Evolutionary conservation across 805 yeast species (phyloP).

Genomic region (Ogataea degrootiae): DNA sequence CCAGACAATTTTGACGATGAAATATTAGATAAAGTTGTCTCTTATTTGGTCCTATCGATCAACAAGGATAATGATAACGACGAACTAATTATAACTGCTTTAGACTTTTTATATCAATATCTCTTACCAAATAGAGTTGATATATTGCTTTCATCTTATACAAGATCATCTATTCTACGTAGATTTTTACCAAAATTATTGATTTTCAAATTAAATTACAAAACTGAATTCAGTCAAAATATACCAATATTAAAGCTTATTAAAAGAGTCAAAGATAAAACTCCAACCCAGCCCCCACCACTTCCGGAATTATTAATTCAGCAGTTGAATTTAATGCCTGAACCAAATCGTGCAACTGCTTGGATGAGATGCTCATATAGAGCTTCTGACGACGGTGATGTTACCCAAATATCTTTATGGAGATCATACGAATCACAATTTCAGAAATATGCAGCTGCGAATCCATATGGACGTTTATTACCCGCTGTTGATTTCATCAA

Average conservation of each 20-base stretch:
- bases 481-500: conserved; percentile 97
- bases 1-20: conserved; percentile 43
- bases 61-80: conserved; percentile 42
- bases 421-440: conserved; percentile 89
- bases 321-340: conserved; percentile 62
- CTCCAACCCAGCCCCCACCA: conserved; percentile 55
- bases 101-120: conserved; percentile 82
- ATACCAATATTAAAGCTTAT: conserved; percentile 38
- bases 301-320: conserved; percentile 46
- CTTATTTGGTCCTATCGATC: conserved; percentile 47
- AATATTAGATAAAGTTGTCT: conserved; percentile 49
- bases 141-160: conserved; percentile 42
- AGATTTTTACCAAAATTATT: conserved; percentile 61
- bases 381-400: conserved; percentile 73
- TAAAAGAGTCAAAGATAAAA: conserved; percentile 55
- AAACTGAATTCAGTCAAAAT: conserved; percentile 31
- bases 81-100: conserved; percentile 66
- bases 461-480: conserved; percentile 46
- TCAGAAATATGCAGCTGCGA: conserved; percentile 51
- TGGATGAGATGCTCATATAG: conserved; percentile 94
- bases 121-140: conserved; percentile 58
- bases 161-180: conserved; percentile 47
- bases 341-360: conserved; percentile 86
- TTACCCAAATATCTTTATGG: conserved; percentile 94
- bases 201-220: conserved; percentile 39